Conservation (phyloP, 75 land plant species). For the Pinus albicaulis region DNA sequence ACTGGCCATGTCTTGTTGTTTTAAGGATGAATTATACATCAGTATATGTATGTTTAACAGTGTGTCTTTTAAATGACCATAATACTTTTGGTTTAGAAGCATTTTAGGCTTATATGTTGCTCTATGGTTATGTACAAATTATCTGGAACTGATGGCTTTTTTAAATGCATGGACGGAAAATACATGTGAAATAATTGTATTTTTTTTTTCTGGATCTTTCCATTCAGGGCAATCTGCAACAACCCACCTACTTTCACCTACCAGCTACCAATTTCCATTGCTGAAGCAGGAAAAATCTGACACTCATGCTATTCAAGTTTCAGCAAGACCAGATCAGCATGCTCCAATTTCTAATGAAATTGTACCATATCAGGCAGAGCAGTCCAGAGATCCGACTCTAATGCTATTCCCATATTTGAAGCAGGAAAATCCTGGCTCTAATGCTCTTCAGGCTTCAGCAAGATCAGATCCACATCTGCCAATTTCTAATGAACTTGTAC, state of each 20-base stretch:
- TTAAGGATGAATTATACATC: background rate
- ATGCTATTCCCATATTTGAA: background rate
- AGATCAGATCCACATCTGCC: background rate
- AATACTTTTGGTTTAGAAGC: background rate
- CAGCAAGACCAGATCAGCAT: background rate
- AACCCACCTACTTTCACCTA: background rate
- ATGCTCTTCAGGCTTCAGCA: background rate
- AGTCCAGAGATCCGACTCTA: too few relatives aligned
- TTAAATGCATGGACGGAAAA: background rate
- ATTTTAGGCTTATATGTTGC: background rate
- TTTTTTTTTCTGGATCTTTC: background rate
- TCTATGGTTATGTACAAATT: background rate
- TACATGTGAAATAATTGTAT: background rate
- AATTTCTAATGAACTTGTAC: background rate
- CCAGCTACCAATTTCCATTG: background rate
- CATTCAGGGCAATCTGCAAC: constrained; percentile 1
- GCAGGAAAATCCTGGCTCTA: background rate
- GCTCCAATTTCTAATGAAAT: background rate
- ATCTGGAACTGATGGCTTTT: background rate
- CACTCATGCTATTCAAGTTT: background rate
- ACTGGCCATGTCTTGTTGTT: background rate
- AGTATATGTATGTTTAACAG: background rate
- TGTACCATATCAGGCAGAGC: background rate
- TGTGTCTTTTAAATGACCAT: background rate
- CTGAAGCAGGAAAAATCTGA: background rate